Base-by-base conservation (phyloP, 306 rosid species). In the Prunus mira region DNA sequence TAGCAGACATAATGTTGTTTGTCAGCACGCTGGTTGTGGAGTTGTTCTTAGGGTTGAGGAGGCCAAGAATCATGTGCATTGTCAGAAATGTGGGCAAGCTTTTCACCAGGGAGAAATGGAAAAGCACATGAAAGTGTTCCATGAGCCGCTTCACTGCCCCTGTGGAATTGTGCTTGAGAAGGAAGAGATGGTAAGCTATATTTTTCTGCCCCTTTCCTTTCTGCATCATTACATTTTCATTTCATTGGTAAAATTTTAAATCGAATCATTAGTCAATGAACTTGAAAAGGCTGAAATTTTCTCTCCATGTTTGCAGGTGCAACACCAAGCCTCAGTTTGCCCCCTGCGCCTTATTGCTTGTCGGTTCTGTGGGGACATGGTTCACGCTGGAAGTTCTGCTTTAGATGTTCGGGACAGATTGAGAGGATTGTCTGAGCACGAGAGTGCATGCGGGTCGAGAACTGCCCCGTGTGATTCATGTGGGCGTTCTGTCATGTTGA, bases 351-450 rank as follows among this genome's bases (percentile, higher is more conserved):
- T 95, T 24, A 85, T 90, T 57, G 18, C 90, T 3, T 95, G 99
- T 81, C 87, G 88, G 72, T 95, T 95, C 66, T 95, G 99, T 41
- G 99, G 99, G 61, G 99, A 95, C 79, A 92, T 92, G 99, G 99
- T 95, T 84, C 96, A 82, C 80, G 99, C 97, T 2, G 99, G 99
- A 82, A 92, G 78, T 67, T 86, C 91, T 30, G 89, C 97, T 1
- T 55, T 82, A 56, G 97, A 95, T 62, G 87, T 75, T 13, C 93
- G 99, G 50, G 99, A 95, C 76, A 85, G 84, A 85, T 9, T 95
- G 60, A 88, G 96, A 84, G 99, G 99, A 24, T 84, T 95, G 75
- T 82, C 87, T 30, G 97, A 92, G 86, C 99, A 95, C n/a, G 99
- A 95, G 85, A 92, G 99, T 70, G 8, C 89, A 22, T 95, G 99